phyloP scores from a whole-genome alignment of 495 filamentous ascomycete species.

The Bacidia gigantensis region DNA sequence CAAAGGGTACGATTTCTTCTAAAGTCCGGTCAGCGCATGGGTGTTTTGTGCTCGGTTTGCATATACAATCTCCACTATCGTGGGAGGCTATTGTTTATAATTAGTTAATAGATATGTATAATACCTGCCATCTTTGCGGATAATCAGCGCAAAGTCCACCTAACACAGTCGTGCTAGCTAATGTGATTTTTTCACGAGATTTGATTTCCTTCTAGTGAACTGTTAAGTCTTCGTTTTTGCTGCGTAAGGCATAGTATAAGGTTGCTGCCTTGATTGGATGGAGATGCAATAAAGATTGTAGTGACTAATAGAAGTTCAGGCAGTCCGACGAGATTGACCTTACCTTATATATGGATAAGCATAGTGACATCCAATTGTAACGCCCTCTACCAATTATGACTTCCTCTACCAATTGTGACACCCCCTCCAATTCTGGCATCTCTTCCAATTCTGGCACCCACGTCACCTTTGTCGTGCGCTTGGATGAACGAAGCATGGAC shows the following conservation, averaged over 20 bases:
- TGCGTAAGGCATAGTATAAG: slow-evolving; percentile 8
- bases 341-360: no score
- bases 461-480: no score
- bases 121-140: slow-evolving; percentile 16
- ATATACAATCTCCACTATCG: not conserved
- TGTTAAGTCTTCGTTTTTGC: slow-evolving; percentile 13
- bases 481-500: no score
- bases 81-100: not conserved
- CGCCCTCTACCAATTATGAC: no score
- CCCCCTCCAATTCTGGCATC: no score
- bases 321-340: no score
- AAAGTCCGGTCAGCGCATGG: not conserved
- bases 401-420: no score
- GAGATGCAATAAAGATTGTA: no score
- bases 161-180: slow-evolving; percentile 16
- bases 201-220: slow-evolving; percentile 16
- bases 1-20: not conserved
- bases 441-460: no score
- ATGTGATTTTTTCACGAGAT: slow-evolving; percentile 11
- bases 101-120: slow-evolving; percentile 15
- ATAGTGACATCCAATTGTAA: no score
- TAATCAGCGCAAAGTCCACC: slow-evolving; percentile 15
- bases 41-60: not conserved
- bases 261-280: no score
- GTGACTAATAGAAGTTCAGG: no score